Percentiles rank a stretch among this genome's conserved stretches.
Evolutionary conservation across 345 rosid species (phyloP).

Genomic region (Linum tenue): DNA sequence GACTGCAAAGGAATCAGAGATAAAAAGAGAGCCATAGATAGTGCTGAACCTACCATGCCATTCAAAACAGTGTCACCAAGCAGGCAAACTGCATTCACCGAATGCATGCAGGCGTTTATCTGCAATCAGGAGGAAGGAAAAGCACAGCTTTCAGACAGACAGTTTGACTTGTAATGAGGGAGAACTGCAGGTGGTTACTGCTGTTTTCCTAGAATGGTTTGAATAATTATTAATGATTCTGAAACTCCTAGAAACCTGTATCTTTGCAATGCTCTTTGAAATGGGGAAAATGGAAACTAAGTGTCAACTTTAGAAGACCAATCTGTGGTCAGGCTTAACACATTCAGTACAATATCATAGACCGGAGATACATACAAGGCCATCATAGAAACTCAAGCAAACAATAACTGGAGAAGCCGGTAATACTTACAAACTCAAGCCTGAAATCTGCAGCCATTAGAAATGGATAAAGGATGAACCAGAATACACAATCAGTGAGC

Average conservation of each 20-base stretch:
- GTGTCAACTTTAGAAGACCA: no score
- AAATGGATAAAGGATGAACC: conserved; percentile 74
- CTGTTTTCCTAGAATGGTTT: no score
- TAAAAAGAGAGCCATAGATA: background rate
- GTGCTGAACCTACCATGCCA: conserved; percentile 46
- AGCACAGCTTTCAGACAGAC: no score
- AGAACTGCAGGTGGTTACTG: no score
- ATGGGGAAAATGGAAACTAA: no score
- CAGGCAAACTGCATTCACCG: conserved; percentile 67
- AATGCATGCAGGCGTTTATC: conserved; percentile 71
- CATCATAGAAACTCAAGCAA: no score
- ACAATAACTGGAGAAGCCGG: background rate
- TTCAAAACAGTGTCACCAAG: conserved; percentile 68
- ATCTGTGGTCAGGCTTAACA: no score
- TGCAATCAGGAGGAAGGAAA: conserved; percentile 22
- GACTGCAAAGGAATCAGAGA: background rate
- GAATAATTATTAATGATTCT: no score
- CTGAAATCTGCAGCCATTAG: conserved; percentile 34
- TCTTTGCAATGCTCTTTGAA: no score
- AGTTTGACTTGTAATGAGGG: background rate
- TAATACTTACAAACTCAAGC: conserved; percentile 61
- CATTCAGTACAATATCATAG: no score
- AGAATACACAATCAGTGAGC: conserved; percentile 82
- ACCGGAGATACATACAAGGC: no score
- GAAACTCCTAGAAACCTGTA: no score